Conservation (phyloP, 2,329 filamentous ascomycete genomes). For the Ophiostoma angusticollis region DNA sequence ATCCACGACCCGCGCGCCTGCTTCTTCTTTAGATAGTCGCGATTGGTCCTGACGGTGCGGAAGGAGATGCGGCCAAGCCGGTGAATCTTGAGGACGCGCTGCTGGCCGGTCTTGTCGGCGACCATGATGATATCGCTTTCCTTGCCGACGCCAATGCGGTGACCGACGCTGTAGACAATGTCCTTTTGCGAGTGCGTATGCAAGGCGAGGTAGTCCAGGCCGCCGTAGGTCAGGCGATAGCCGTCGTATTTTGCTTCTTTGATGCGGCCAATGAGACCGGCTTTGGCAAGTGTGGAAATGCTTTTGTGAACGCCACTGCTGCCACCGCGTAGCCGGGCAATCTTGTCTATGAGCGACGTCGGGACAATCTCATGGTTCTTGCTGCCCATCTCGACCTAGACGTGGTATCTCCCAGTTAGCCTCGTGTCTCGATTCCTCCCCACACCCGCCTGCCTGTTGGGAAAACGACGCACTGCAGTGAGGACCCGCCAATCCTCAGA, state of each 20-base stretch:
- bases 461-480: constrained; percentile 50
- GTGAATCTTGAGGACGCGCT: constrained; percentile 89
- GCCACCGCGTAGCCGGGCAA: constrained; percentile 68
- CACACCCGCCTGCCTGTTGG: too few species aligned
- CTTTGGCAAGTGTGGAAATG: constrained; percentile 86
- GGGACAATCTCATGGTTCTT: constrained; percentile 97
- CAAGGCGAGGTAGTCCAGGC: constrained; percentile 91
- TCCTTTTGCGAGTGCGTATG: constrained; percentile 74
- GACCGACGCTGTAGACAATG: constrained; percentile 81
- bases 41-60: constrained; percentile 87
- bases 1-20: constrained; percentile 72
- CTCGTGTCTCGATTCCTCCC: too few species aligned
- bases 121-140: constrained; percentile 96
- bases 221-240: constrained; percentile 91
- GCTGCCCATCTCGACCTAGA: constrained; percentile 79
- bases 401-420: too few species aligned
- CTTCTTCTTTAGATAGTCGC: constrained; percentile 77
- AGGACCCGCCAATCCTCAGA: constrained; percentile 92
- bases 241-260: constrained; percentile 97
- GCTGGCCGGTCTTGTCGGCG: constrained; percentile 61
- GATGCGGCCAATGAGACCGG: constrained; percentile 77
- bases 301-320: constrained; percentile 68
- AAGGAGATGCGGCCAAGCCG: constrained; percentile 92
- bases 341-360: constrained; percentile 72
- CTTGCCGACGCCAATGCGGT: constrained; percentile 90